Base-by-base conservation (phyloP, 2,329 filamentous ascomycete genomes). In the Ophiocordyceps sinensis region DNA sequence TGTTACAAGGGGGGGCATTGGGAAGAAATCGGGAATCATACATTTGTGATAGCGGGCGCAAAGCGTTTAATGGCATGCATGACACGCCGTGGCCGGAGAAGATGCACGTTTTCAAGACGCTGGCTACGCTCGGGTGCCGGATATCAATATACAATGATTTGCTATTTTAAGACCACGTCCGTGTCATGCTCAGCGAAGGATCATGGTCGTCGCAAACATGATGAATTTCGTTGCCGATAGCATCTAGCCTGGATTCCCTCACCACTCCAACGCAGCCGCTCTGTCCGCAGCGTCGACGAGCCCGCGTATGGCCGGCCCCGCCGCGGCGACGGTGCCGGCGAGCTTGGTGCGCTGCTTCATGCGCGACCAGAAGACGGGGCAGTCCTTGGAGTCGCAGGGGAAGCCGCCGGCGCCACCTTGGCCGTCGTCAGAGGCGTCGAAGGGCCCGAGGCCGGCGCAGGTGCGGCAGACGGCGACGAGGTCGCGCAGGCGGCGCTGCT, bases 311-410 rank as follows among this genome's bases (percentile, higher is more conserved):
- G 57, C 56, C 3, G 63, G 62, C 15, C 49, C 52, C 15, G 49
- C 47, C 11, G 47, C 40, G 10, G 42, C 49, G 49, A 54, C 64
- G 53, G 70, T 65, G 3, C 57, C 57, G 30, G 58, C 53, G 37
- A 68, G 57, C 49, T 61, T 67, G 10, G 70, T 68, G 19, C 59
- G 59, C 54, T 84, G 77, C 57, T 77, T 82, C 41, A 76, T 71
- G 13, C 85, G 64, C 28, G 79, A 79, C 61, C 94, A 96, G 51
- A 94, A 96, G 0, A 94, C 85, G 0, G 88, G 83, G 55, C 91
- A 98, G 61, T 94, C 89, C 57, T 84, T 77, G 58, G 84, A 94
- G 54, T 94, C 86, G 55, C 91, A 98, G 34, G 62, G 70, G n/a
- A 95, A 79, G 6, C 6, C 23, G 23, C 23, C 23, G 5, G 6